Evolutionary conservation across 108 stramenopile genomes (phyloP).

Genomic region (Aurantiochytrium sp.): DNA sequence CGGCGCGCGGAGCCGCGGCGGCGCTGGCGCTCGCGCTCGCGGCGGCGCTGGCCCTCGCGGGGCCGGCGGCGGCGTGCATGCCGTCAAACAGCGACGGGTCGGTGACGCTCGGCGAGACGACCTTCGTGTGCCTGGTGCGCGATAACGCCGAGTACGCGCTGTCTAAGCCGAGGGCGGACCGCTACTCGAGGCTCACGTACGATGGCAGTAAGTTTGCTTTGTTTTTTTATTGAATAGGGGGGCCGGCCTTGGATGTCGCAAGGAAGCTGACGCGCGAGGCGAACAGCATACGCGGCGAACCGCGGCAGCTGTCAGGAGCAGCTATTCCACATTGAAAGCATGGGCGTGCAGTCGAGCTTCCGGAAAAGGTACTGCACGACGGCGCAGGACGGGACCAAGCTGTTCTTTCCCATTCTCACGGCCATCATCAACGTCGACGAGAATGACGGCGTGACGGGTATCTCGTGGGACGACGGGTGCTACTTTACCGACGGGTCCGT

Average conservation of each 20-base stretch:
- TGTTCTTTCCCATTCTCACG: neutral
- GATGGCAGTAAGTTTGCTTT: neutral
- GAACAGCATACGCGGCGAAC: neutral
- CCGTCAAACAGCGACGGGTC: neutral
- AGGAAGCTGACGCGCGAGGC: no score
- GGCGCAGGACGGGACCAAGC: neutral
- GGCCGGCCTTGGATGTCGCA: neutral
- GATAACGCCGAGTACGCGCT: neutral
- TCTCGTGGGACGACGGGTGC: conserved; percentile 34
- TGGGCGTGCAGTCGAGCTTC: conserved; percentile 15
- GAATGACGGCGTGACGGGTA: neutral
- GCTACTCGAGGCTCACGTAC: neutral
- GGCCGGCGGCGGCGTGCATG: neutral
- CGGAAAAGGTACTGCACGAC: neutral
- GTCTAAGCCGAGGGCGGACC: conserved; percentile 24
- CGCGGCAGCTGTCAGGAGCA: neutral
- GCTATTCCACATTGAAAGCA: conserved; percentile 18
- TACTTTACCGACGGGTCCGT: conserved; percentile 22
- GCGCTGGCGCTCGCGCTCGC: neutral
- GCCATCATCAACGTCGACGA: conserved; percentile 15
- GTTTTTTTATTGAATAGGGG: no score
- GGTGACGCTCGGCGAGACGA: neutral
- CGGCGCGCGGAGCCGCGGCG: no score
- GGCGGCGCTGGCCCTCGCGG: neutral
- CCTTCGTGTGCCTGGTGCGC: conserved; percentile 27